Percentiles rank a stretch among this genome's conserved stretches.
phyloP scores from a whole-genome alignment of 768 basidiomycete species.

The Hypholoma fasciculare region DNA sequence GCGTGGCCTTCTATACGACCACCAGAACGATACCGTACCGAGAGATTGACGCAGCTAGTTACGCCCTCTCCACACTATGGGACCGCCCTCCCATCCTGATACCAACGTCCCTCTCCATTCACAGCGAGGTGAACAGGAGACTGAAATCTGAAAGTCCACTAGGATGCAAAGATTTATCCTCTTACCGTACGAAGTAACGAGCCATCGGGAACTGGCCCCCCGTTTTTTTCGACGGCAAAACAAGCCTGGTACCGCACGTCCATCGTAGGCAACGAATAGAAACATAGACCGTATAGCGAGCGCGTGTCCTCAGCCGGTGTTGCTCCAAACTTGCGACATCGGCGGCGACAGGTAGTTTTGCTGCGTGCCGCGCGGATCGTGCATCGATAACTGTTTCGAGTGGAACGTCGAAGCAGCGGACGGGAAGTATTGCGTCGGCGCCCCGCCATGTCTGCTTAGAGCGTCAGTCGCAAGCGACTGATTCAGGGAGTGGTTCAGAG shows the following conservation, averaged over 20 bases:
- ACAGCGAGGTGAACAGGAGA: neutral
- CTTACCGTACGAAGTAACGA: conserved; percentile 2
- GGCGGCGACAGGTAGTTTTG: conserved; percentile 27
- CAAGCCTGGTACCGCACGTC: neutral
- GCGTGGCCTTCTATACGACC: conserved; percentile 16
- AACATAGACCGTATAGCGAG: neutral
- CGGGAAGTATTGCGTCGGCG: conserved; percentile 13
- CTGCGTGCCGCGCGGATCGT: conserved; percentile 25
- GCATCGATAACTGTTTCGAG: conserved; percentile 22
- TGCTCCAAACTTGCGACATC: conserved; percentile 36
- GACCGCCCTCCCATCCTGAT: neutral
- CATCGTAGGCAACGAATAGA: neutral
- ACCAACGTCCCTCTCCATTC: neutral
- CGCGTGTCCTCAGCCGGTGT: conserved; percentile 24
- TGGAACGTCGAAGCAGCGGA: conserved; percentile 19
- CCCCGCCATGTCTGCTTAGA: conserved; percentile 7
- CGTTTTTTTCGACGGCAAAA: neutral
- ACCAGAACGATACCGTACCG: neutral
- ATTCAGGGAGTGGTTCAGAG: conserved; percentile 1
- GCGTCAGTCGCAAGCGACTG: neutral
- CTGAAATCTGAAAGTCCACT: neutral
- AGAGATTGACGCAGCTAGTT: neutral
- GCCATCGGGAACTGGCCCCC: neutral
- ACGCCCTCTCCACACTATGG: neutral
- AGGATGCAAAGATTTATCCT: neutral